Evolutionary conservation across 2,329 filamentous ascomycete genomes (phyloP).

Genomic region (Clonostachys sp.): DNA sequence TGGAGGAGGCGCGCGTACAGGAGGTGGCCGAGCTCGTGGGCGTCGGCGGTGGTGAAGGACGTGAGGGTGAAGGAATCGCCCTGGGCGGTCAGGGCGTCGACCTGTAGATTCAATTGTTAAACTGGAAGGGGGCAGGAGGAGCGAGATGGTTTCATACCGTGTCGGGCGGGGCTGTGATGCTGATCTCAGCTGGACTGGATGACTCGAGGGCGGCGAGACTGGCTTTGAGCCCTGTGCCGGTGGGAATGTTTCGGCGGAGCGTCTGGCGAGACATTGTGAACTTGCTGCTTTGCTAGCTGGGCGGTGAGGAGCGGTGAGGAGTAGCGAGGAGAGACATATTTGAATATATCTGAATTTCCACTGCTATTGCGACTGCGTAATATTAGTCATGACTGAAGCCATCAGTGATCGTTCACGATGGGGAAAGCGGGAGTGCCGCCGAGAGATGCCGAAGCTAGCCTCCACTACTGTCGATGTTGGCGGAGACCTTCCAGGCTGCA

Average conservation of each 20-base stretch:
- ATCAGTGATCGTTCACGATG: too few relatives aligned
- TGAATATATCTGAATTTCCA: too few relatives aligned
- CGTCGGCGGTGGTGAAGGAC: conserved; percentile 59
- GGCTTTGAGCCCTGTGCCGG: conserved; percentile 3
- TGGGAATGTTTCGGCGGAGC: conserved; percentile 1
- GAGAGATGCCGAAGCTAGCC: too few relatives aligned
- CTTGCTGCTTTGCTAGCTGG: not conserved
- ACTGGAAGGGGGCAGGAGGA: not conserved
- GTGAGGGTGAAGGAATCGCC: conserved; percentile 37
- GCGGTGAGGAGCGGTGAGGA: not conserved
- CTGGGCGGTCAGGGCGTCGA: conserved; percentile 20
- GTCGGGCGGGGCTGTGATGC: not conserved
- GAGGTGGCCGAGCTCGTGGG: conserved; percentile 60
- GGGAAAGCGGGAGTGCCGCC: too few relatives aligned
- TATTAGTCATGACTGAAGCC: too few relatives aligned
- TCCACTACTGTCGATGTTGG: too few relatives aligned
- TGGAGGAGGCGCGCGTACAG: conserved; percentile 59
- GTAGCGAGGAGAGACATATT: too few relatives aligned
- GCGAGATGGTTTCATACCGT: not conserved
- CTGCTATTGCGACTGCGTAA: too few relatives aligned
- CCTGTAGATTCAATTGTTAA: conserved; percentile 7
- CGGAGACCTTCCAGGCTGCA: too few relatives aligned
- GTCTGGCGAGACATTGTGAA: conserved; percentile 2
- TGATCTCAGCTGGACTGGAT: not conserved
- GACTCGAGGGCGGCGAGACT: conserved; percentile 1